Percentiles rank a stretch among this genome's conserved stretches.
Conservation (phyloP, 73 alveolate species). For the Stentor roeselii region DNA sequence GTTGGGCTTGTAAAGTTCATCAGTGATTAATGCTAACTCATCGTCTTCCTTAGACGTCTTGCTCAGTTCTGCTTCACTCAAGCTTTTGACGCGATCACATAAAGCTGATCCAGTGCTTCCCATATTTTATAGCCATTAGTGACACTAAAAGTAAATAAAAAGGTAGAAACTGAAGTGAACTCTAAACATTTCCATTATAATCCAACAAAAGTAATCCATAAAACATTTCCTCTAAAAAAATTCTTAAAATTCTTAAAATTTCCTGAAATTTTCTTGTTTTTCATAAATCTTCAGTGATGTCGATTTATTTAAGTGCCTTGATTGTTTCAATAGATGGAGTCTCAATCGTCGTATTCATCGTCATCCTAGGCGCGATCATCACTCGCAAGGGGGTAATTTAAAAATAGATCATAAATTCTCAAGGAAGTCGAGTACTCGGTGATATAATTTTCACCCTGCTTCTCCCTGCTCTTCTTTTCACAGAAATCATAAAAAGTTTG, state of each 20-base stretch:
- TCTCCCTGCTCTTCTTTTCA: not conserved
- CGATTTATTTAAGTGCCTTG: not conserved
- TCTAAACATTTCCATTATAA: too few relatives aligned
- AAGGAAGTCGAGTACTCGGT: not conserved
- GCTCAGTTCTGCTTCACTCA: not conserved
- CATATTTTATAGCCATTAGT: not conserved
- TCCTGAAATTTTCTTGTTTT: too few relatives aligned
- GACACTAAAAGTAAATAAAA: too few relatives aligned
- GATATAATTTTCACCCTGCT: not conserved
- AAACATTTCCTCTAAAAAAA: too few relatives aligned
- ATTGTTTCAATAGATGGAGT: not conserved
- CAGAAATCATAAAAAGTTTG: not conserved
- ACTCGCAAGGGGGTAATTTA: not conserved
- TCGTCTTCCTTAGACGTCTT: slow-evolving; percentile 19
- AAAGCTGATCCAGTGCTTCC: slow-evolving; percentile 24
- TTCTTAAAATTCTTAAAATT: too few relatives aligned
- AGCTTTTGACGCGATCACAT: slow-evolving; percentile 18
- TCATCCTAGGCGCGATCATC: not conserved
- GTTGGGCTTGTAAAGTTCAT: slow-evolving; percentile 18
- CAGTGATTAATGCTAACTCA: slow-evolving; percentile 15
- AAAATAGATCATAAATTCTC: not conserved
- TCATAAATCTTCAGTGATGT: not conserved
- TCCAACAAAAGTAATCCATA: too few relatives aligned
- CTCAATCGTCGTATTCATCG: not conserved
- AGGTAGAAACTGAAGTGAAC: too few relatives aligned